phyloP scores from a whole-genome alignment of 2,329 filamentous ascomycete genomes.

The Aspergillus calidoustus region DNA sequence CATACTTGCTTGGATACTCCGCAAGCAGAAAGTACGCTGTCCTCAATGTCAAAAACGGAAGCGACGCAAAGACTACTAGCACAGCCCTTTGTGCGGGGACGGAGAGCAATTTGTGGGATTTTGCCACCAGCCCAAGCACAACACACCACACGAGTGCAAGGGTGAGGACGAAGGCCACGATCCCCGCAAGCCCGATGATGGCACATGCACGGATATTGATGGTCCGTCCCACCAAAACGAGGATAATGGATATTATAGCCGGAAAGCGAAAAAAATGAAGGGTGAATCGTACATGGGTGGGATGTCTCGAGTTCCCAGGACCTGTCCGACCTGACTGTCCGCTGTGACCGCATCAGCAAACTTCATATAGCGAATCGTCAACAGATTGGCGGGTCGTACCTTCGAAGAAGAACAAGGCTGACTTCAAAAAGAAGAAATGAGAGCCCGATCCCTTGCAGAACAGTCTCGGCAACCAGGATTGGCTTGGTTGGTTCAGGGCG shows the following conservation, averaged over 20 bases:
- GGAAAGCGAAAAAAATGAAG: slow-evolving; percentile 34
- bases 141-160: slow-evolving; percentile 31
- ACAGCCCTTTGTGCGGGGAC: slow-evolving; percentile 24
- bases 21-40: slow-evolving; percentile 30
- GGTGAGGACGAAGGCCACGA: slow-evolving; percentile 26
- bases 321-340: slow-evolving; percentile 33
- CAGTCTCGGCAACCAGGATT: slow-evolving; percentile 28
- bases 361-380: background rate
- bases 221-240: slow-evolving; percentile 28
- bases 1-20: slow-evolving; percentile 26
- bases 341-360: slow-evolving; percentile 19
- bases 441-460: slow-evolving; percentile 33
- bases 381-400: slow-evolving; percentile 19
- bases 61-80: slow-evolving; percentile 21
- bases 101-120: slow-evolving; percentile 25
- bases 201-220: slow-evolving; percentile 23
- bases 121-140: slow-evolving; percentile 26
- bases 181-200: slow-evolving; percentile 29
- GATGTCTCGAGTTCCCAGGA: slow-evolving; percentile 31
- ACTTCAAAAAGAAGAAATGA: slow-evolving; percentile 37
- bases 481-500: slow-evolving; percentile 21
- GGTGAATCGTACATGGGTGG: slow-evolving; percentile 26
- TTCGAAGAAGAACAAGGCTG: slow-evolving; percentile 32
- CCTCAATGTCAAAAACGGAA: slow-evolving; percentile 31
- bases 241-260: slow-evolving; percentile 27